A percentile compares a stretch with the other conserved stretches of the same genome.
phyloP scores from a whole-genome alignment of 75 land plant species.

The Pinus albicaulis region DNA sequence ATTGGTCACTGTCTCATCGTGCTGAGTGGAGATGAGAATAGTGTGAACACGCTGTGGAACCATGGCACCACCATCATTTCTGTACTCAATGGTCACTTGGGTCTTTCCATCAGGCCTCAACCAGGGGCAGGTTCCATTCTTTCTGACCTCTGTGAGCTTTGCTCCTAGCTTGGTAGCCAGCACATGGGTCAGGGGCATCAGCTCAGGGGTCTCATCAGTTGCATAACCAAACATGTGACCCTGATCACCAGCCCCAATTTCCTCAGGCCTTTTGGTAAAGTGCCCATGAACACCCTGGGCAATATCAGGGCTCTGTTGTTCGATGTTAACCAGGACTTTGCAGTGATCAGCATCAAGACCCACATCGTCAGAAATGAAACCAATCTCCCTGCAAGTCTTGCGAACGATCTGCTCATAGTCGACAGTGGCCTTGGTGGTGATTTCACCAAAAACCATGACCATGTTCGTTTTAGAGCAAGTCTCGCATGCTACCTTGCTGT shows the following conservation, averaged over 20 bases:
- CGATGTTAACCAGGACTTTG: constrained; percentile 63
- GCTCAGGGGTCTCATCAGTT: constrained; percentile 64
- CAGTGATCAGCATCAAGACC: constrained; percentile 66
- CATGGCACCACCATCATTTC: constrained; percentile 57
- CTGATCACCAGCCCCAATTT: constrained; percentile 72
- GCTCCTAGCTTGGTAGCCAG: constrained; percentile 79
- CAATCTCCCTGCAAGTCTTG: constrained; percentile 47
- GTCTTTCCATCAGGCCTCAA: constrained; percentile 65
- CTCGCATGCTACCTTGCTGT: constrained; percentile 59
- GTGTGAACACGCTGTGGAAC: constrained; percentile 68
- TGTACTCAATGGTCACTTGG: constrained; percentile 57
- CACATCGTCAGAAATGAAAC: constrained; percentile 54
- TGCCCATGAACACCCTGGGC: constrained; percentile 74
- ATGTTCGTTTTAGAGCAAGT: constrained; percentile 53
- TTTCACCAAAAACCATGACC: constrained; percentile 57
- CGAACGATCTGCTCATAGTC: constrained; percentile 53
- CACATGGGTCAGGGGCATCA: constrained; percentile 76
- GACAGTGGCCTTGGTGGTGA: constrained; percentile 45
- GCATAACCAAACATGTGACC: constrained; percentile 77
- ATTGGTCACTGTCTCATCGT: constrained; percentile 70
- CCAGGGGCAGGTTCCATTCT: constrained; percentile 71
- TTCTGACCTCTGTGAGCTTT: constrained; percentile 64
- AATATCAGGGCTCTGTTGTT: constrained; percentile 68
- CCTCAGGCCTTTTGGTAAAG: constrained; percentile 68
- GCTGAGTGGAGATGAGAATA: constrained; percentile 70